Percentiles rank a stretch among this genome's conserved stretches.
These are phyloP conservation scores for Talaromyces thailandensis DNA, from an alignment of 495 filamentous ascomycete species.

Conservation along the genomic window DNA sequence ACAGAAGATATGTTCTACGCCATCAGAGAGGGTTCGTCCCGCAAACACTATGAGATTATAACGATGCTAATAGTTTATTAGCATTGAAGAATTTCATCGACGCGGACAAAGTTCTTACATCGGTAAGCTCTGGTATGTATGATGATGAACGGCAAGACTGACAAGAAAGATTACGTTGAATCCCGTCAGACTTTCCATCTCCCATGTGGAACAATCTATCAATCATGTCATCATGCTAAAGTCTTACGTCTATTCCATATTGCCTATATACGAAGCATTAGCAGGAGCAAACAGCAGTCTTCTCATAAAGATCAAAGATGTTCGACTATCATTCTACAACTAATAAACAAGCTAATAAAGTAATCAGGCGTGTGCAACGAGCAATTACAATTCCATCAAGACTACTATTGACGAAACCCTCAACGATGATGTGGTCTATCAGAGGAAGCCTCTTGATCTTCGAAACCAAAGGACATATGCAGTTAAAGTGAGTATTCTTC, in stretches of 20 bases:
- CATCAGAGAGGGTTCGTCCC: slow-evolving; percentile 48
- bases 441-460: slow-evolving; percentile 73
- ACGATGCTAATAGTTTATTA: slow-evolving; percentile 17
- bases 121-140: slow-evolving; percentile 15
- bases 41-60: background rate
- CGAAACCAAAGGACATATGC: slow-evolving; percentile 91
- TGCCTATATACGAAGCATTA: slow-evolving; percentile 60
- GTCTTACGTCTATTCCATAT: slow-evolving; percentile 60
- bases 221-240: slow-evolving; percentile 88
- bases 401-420: slow-evolving; percentile 60
- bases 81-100: slow-evolving; percentile 65
- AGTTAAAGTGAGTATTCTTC: slow-evolving; percentile 52
- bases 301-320: slow-evolving; percentile 54
- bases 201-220: slow-evolving; percentile 66
- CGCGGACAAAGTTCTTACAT: slow-evolving; percentile 29
- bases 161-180: slow-evolving; percentile 53
- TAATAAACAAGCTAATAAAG: background rate
- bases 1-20: slow-evolving; percentile 85
- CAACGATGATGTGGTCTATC: slow-evolving; percentile 72
- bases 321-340: slow-evolving; percentile 16
- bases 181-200: slow-evolving; percentile 54
- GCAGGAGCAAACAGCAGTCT: slow-evolving; percentile 55
- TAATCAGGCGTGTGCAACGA: slow-evolving; percentile 52
- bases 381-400: slow-evolving; percentile 49
- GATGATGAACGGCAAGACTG: background rate